Conservation (phyloP, 805 yeast genomes). For the Cyberlindnera mycetangii region DNA sequence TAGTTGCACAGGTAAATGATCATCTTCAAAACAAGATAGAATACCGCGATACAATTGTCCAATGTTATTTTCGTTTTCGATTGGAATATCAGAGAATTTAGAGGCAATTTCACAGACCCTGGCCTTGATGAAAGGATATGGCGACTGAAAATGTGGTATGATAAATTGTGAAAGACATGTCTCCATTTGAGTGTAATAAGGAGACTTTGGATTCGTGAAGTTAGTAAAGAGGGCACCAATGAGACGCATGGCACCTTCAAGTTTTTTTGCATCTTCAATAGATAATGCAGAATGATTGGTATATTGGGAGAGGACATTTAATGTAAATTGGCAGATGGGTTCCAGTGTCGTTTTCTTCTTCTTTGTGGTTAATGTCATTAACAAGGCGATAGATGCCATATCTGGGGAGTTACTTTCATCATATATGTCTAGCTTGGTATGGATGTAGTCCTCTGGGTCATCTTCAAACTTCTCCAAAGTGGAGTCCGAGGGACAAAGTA, state of each 20-base stretch:
- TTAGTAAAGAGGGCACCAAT: constrained; percentile 69
- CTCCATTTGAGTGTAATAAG: constrained; percentile 64
- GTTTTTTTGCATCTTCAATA: constrained; percentile 55
- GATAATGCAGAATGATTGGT: constrained; percentile 31
- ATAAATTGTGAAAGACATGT: constrained; percentile 58
- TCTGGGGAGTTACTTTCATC: constrained; percentile 70
- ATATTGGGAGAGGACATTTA: constrained; percentile 40
- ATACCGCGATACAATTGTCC: constrained; percentile 45
- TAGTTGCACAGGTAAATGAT: constrained; percentile 68
- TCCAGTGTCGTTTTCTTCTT: constrained; percentile 58
- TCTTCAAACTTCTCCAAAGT: constrained; percentile 73
- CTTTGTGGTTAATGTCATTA: constrained; percentile 69
- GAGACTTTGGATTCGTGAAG: constrained; percentile 51
- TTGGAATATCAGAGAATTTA: constrained; percentile 60
- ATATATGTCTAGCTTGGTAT: constrained; percentile 61
- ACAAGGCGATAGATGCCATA: constrained; percentile 70
- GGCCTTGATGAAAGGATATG: constrained; percentile 67
- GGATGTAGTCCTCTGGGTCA: constrained; percentile 88
- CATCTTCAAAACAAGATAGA: constrained; percentile 37
- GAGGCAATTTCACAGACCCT: constrained; percentile 66
- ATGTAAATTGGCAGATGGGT: constrained; percentile 59
- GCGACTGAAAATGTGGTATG: constrained; percentile 67
- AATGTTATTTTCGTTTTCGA: constrained; percentile 38
- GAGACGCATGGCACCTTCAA: constrained; percentile 78
- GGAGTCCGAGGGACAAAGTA: constrained; percentile 65